Conservation (phyloP, 148 eudicot genomes). For the Vaccinium vitisidaea region DNA sequence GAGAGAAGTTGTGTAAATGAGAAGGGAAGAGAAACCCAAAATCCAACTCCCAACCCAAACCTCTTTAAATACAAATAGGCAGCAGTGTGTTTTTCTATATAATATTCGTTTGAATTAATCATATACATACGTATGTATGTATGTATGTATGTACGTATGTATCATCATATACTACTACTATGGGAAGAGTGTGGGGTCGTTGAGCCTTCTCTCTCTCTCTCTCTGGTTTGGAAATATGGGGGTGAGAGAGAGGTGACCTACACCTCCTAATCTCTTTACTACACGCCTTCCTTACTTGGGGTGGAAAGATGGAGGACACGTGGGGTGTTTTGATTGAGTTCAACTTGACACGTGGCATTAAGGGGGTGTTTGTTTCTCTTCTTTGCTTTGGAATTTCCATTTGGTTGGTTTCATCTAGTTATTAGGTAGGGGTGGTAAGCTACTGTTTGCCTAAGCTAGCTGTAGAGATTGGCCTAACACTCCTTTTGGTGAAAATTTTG, state of each 20-base stretch:
- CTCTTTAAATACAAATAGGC: constrained; percentile 8
- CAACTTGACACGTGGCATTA: background rate
- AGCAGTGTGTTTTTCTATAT: background rate
- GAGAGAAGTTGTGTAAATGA: background rate
- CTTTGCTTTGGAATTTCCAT: background rate
- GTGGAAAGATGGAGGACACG: background rate
- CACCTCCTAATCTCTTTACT: constrained; percentile 49
- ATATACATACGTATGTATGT: background rate
- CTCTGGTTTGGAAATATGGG: background rate
- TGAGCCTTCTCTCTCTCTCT: background rate
- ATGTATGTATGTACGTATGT: background rate
- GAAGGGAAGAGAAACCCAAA: background rate
- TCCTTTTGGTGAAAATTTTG: background rate
- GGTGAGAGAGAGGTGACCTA: constrained; percentile 59
- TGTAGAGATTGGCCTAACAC: background rate
- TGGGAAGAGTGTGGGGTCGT: background rate
- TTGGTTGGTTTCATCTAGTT: background rate
- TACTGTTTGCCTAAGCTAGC: constrained; percentile 17
- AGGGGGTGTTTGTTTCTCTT: background rate
- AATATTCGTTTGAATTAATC: background rate
- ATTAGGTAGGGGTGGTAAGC: constrained; percentile 31
- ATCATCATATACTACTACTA: background rate
- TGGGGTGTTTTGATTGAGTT: background rate
- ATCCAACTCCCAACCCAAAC: background rate
- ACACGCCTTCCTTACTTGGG: constrained; percentile 31